Base-by-base conservation (phyloP, 1,284 basidiomycete genomes). In the Ustilago trichophora region DNA sequence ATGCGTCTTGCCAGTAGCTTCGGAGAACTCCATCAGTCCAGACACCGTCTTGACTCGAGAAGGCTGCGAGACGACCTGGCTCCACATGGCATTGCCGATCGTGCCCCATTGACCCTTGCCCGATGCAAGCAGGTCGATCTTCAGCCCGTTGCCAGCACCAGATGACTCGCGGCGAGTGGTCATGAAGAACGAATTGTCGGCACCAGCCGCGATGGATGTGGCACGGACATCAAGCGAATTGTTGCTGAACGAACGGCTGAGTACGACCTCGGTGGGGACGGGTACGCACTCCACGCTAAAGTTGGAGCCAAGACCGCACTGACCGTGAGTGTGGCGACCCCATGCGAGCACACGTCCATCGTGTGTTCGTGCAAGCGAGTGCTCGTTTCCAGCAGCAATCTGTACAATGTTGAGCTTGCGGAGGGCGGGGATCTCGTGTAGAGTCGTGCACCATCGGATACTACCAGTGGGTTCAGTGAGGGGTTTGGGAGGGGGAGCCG, bases 81-180 rank as follows among this genome's bases (percentile, higher is more conserved):
- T 90, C 84, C 87, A 94, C 37, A 86, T 80, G n/a, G 86, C 87
- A 56, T 91, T 93, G 0, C 93, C 94, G 4, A 97, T 85, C 3
- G 90, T 89, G 10, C 94, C 93, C 82, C 87, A 91, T 80, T 90
- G 88, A 64, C 94, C 85, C 88, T 92, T 84, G 0, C 94, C 94
- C 66, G 88, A 90, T 43, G 91, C 87, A 27, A 93, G 85, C 4
- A 95, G 78, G 72, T 96, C 92, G 31, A 79, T 67, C 69, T 71
- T 60, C 36, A 53, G 16, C 7, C 41, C 44, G 6, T 36, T 46
- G 12, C 49, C 52, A 2, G 24, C 41, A 11, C 42, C 15, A 2
- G 50, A n/a, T 25, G n/a, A n/a, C n/a, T 58, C 59, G 24, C 60
- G 56, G 18, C 51, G 43, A 8, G 48, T 60, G 10, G 45, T 69